phyloP scores from a whole-genome alignment of 768 basidiomycete genomes.

The Scleroderma bovista region DNA sequence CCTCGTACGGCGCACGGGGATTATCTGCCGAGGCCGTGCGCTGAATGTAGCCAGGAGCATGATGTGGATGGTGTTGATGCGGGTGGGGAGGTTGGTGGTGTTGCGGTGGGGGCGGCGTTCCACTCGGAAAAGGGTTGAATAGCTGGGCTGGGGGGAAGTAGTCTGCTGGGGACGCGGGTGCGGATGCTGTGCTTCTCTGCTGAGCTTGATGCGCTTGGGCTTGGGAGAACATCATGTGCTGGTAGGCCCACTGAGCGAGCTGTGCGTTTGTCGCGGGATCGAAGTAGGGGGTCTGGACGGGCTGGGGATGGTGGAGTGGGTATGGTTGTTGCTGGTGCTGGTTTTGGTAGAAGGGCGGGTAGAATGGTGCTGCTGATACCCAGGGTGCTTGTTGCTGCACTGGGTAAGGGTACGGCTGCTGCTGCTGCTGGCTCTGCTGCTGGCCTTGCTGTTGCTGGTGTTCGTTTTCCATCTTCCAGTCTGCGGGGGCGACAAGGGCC shows the following conservation, averaged over 20 bases:
- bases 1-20: slow-evolving; percentile 34
- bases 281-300: slow-evolving; percentile 53
- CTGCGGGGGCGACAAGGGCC: slow-evolving; percentile 75
- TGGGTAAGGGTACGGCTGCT: slow-evolving; percentile 56
- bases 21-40: slow-evolving; percentile 31
- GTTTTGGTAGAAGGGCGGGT: slow-evolving; percentile 74
- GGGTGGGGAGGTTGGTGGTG: slow-evolving; percentile 32
- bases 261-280: slow-evolving; percentile 73
- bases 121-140: slow-evolving; percentile 65
- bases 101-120: slow-evolving; percentile 61
- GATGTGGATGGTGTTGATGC: slow-evolving; percentile 4
- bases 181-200: slow-evolving; percentile 27
- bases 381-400: slow-evolving; percentile 68
- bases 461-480: slow-evolving; percentile 30
- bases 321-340: slow-evolving; percentile 57
- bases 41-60: slow-evolving; percentile 32
- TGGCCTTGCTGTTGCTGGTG: slow-evolving; percentile 21
- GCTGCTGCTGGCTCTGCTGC: slow-evolving; percentile 17
- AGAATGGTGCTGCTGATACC: slow-evolving; percentile 70
- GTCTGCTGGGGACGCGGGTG: slow-evolving; percentile 39
- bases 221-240: slow-evolving; percentile 84
- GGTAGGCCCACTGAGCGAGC: slow-evolving; percentile 84
- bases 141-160: slow-evolving; percentile 56
- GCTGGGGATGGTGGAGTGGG: slow-evolving; percentile 36
- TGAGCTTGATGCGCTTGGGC: slow-evolving; percentile 46